phyloP scores from a whole-genome alignment of 495 filamentous ascomycete genomes.

The Penicillium canariense region DNA sequence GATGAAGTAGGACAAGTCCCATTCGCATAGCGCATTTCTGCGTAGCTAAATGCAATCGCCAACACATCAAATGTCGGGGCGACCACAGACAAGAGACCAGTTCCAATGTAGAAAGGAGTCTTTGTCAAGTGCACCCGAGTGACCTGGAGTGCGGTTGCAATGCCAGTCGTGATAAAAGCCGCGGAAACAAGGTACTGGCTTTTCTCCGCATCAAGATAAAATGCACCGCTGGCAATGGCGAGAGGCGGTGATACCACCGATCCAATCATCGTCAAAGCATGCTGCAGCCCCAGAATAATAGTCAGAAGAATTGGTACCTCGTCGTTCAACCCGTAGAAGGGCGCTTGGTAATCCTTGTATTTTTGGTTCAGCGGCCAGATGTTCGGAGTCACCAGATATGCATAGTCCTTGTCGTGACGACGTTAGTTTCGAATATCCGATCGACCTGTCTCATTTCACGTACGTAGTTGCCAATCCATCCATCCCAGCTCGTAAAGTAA shows the following conservation, averaged over 20 bases:
- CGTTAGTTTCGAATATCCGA: background rate
- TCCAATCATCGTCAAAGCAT: conserved; percentile 59
- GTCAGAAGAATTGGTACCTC: conserved; percentile 73
- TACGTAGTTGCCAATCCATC: conserved; percentile 70
- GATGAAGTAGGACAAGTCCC: conserved; percentile 63
- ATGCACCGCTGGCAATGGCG: conserved; percentile 66
- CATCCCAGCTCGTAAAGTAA: conserved; percentile 55
- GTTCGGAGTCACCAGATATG: conserved; percentile 68
- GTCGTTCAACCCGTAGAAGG: conserved; percentile 82
- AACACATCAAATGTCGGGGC: conserved; percentile 82
- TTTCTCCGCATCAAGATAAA: conserved; percentile 55
- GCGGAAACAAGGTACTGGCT: conserved; percentile 82
- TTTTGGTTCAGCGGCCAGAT: conserved; percentile 69
- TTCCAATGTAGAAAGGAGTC: conserved; percentile 79
- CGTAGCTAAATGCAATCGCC: conserved; percentile 69
- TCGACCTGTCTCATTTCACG: background rate
- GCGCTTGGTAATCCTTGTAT: conserved; percentile 55
- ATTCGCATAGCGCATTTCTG: conserved; percentile 74
- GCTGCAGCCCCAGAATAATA: conserved; percentile 64
- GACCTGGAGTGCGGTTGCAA: conserved; percentile 77
- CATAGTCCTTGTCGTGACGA: conserved; percentile 56
- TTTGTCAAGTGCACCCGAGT: conserved; percentile 72
- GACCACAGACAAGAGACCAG: conserved; percentile 78
- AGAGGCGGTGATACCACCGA: conserved; percentile 67
- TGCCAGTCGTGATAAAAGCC: conserved; percentile 75